Evolutionary conservation across 2,329 filamentous ascomycete genomes (phyloP), one percentile per base, ranked within the genome.

Genomic region (Aspergillus flavus): DNA sequence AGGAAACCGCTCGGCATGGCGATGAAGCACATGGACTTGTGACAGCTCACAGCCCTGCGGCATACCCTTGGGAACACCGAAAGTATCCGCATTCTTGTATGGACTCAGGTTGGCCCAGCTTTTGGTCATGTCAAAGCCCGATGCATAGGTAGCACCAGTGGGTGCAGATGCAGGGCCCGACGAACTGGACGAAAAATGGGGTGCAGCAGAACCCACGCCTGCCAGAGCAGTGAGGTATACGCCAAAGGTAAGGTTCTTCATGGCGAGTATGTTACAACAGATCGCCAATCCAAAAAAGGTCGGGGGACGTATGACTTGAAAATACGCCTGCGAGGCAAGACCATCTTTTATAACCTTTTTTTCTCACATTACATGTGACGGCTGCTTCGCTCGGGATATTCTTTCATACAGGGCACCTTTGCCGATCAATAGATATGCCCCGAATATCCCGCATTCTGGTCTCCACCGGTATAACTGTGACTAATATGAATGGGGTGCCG

Each of bases 1-100:
- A 4, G 83, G 83, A 52, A 85, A 86, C 28, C 85, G 80, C 65
- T 86, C 77, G 1, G 83, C 82, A 71, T 87, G 85, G 36, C 85
- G 80, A 69, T 87, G 84, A 19, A 87, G 77, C 6, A 80, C 76
- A 66, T 86, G 84, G 1, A 79, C 84, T 69, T 86, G 83, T 63
- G 84, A 82, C 60, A 87, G 74, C 70, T 86, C 84, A 73, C 85
- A 87, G 23, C 83, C 83, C 56, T 80, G 74, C 0, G 85, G 85
- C n/a, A 86, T 80, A 32, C 84, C 84, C n/a, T 69, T 72, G 21
- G 73, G 63, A 23, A 74, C 48, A 4, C 65, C 63, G 61, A 76
- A 76, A 60, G 67, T 61, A 0, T 64, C 60, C 1, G 71, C 69
- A 14, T 72, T 68, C 30, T 70, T 69, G 50, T 76, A 76, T 14